Percentiles rank a stretch among this genome's conserved stretches.
Conservation (phyloP, 768 basidiomycete species). For the Chalciporus sphaerocephalus region DNA sequence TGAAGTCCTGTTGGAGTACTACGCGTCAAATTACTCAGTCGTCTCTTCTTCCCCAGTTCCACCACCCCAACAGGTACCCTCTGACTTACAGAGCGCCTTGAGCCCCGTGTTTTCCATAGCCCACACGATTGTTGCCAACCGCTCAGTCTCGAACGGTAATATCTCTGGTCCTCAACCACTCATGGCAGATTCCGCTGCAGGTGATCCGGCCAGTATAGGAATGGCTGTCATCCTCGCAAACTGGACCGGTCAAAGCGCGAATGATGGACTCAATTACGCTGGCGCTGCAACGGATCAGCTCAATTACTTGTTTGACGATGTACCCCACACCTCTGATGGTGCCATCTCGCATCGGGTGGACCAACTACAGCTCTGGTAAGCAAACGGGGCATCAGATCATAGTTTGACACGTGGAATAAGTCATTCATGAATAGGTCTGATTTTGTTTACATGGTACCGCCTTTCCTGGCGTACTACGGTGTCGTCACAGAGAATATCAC, state of each 20-base stretch:
- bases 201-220: slow-evolving; percentile 78
- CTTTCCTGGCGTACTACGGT: slow-evolving; percentile 85
- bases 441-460: slow-evolving; percentile 81
- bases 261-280: slow-evolving; percentile 51
- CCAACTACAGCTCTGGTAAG: slow-evolving; percentile 69
- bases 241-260: slow-evolving; percentile 39
- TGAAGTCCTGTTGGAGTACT: slow-evolving; percentile 48
- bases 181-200: slow-evolving; percentile 55
- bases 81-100: slow-evolving; percentile 32
- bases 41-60: slow-evolving; percentile 29
- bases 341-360: slow-evolving; percentile 75
- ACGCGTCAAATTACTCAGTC: slow-evolving; percentile 44
- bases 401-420: not conserved
- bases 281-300: slow-evolving; percentile 65
- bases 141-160: slow-evolving; percentile 40
- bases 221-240: slow-evolving; percentile 63
- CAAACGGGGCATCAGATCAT: not conserved
- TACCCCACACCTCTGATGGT: slow-evolving; percentile 64
- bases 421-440: slow-evolving; percentile 52
- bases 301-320: slow-evolving; percentile 51
- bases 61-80: slow-evolving; percentile 24
- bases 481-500: slow-evolving; percentile 52
- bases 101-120: slow-evolving; percentile 57
- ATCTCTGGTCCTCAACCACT: slow-evolving; percentile 54
- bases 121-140: slow-evolving; percentile 43